Evolutionary conservation across 139 green algal species (phyloP), one percentile per base, ranked within the genome.

Genomic region (Picochlorum sp.): DNA sequence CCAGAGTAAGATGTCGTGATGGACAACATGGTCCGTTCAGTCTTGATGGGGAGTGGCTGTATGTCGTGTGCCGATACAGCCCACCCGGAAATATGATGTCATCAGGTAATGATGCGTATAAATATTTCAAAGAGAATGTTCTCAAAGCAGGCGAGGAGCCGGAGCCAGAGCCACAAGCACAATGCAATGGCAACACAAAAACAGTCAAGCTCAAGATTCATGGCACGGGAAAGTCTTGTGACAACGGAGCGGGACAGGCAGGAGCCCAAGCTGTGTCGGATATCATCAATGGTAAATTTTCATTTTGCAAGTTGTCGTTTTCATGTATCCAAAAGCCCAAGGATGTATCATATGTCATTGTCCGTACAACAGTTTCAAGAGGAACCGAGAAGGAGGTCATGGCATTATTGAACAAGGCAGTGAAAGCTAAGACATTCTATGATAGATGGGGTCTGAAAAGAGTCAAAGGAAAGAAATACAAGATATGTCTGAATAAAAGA

Each of bases 261-360:
- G 47, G 18, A 54, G n/a, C n/a, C 2, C 11, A 54, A 2, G 11
- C 47, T 54, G 47, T 9, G 11, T 41, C 34, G 7, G 34, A 41
- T 9, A 41, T 41, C 7, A 41, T 41, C 7, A 41, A 41, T 41
- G 34, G 0, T 0, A 4, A 11, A 9, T 13, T 41, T 41, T 11
- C 8, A 9, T 0, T 54, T 9, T 54, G 47, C 47, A 54, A 54
- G 47, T 54, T 13, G 47, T 54, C 47, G 4, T 26, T 54, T 24
- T 21, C 47, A 9, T 54, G 47, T 54, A 54, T 54, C 47, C 47
- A 54, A 54, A 54, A 54, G 47, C 18, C 47, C 47, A 54, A 54
- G 47, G 47, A 13, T 10, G n/a, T 23, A 54, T 54, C 47, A 20
- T 54, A 26, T 20, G 47, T 54, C 9, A 20, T 54, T 54, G 47